Conservation (phyloP, 371 early-diverging fungal genomes). For the Phascolomyces articulosus region DNA sequence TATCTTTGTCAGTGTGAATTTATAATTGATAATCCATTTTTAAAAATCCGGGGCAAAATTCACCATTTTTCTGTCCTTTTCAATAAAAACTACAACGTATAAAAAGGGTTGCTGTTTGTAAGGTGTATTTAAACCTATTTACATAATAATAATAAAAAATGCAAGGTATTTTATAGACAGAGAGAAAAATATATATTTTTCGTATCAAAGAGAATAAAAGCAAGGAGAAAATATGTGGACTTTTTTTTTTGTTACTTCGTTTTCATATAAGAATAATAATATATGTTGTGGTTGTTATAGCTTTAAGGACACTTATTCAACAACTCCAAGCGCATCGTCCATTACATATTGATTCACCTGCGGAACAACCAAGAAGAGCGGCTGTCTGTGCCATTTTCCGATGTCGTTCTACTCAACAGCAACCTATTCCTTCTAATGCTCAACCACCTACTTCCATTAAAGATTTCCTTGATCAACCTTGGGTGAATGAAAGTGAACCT, state of each 20-base stretch:
- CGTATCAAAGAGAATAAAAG: too few species aligned
- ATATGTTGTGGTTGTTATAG: too few species aligned
- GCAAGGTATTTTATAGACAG: not conserved
- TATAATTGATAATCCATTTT: too few species aligned
- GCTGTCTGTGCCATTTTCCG: conserved; percentile 45
- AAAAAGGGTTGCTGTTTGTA: too few species aligned
- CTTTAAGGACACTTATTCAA: conserved; percentile 23
- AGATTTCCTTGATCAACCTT: conserved; percentile 37
- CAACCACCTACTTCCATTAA: conserved; percentile 16
- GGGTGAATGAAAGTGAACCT: conserved; percentile 43
- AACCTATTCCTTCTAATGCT: not conserved
- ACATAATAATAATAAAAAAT: not conserved
- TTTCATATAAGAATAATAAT: too few species aligned
- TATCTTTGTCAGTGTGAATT: not conserved
- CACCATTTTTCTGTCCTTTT: not conserved
- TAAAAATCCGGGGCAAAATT: not conserved
- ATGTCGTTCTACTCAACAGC: conserved; percentile 21
- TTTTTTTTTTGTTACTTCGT: too few species aligned
- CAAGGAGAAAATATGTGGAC: too few species aligned
- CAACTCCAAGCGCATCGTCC: conserved; percentile 18
- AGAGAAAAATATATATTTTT: not conserved
- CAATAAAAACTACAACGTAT: too few species aligned
- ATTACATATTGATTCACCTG: conserved; percentile 37
- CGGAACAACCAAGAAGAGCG: conserved; percentile 37
- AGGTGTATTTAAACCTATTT: too few species aligned